Percentiles rank a stretch among this genome's conserved stretches.
These are phyloP conservation scores for Nothophaeocryptopus gaeumannii DNA, from an alignment of 2,329 filamentous ascomycete genomes.

Conservation along the genomic window DNA sequence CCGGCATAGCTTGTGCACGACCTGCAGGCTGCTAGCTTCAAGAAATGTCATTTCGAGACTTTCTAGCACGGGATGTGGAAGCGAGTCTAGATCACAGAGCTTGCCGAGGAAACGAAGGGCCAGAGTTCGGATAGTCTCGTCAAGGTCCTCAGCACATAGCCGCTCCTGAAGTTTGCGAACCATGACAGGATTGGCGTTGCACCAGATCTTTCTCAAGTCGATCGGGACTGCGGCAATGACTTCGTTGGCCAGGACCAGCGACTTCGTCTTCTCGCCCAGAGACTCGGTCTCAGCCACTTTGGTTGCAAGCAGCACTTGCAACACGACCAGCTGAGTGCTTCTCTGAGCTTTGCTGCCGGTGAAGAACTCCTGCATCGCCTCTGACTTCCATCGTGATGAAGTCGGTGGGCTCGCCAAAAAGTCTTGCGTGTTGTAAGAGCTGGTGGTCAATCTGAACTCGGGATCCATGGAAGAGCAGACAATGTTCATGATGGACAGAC, in stretches of 20 bases:
- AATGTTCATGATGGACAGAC: slow-evolving; percentile 37
- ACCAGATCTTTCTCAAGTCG: slow-evolving; percentile 32
- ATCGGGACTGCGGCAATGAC: slow-evolving; percentile 30
- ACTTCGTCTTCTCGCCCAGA: slow-evolving; percentile 24
- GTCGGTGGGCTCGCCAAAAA: slow-evolving; percentile 31
- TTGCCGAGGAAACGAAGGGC: slow-evolving; percentile 28
- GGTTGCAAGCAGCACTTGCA: slow-evolving; percentile 34
- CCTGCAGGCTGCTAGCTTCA: slow-evolving; percentile 13
- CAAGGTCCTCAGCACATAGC: slow-evolving; percentile 22
- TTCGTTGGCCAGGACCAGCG: slow-evolving; percentile 29
- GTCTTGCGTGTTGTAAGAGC: slow-evolving; percentile 31
- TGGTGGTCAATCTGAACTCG: slow-evolving; percentile 19
- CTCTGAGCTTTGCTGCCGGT: slow-evolving; percentile 33
- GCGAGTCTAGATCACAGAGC: slow-evolving; percentile 24
- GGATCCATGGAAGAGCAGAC: slow-evolving; percentile 26
- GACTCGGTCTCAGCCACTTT: slow-evolving; percentile 18
- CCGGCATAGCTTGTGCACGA: slow-evolving; percentile 18
- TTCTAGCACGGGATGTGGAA: slow-evolving; percentile 25
- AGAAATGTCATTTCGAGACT: slow-evolving; percentile 20
- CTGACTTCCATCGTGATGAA: slow-evolving; percentile 28
- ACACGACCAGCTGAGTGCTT: slow-evolving; percentile 35
- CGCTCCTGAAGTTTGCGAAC: slow-evolving; percentile 37
- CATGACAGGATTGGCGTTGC: slow-evolving; percentile 29
- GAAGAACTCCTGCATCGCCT: slow-evolving; percentile 35
- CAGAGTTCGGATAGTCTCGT: slow-evolving; percentile 23